These are phyloP conservation scores for Physcia stellaris DNA, from an alignment of 495 filamentous ascomycete genomes.

Conservation along the genomic window DNA sequence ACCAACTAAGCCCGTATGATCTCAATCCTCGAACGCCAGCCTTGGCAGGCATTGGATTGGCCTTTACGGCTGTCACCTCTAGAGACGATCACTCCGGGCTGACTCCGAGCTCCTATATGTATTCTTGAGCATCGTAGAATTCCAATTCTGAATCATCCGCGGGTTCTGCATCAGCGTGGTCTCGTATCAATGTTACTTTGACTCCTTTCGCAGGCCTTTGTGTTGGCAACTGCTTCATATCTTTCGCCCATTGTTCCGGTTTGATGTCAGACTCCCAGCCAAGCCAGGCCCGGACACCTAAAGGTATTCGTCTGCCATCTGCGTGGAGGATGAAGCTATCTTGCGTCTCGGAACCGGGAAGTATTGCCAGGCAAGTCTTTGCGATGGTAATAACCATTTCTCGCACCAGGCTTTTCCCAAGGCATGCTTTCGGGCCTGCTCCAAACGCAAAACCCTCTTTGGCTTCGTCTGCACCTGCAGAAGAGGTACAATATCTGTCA, in stretches of 20 bases:
- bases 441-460: slow-evolving; percentile 16
- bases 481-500: slow-evolving; percentile 4
- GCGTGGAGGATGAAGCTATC: slow-evolving; percentile 4
- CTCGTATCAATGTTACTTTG: no score
- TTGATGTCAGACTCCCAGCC: slow-evolving; percentile 15
- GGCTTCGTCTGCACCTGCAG: no score
- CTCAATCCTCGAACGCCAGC: no score
- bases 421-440: slow-evolving; percentile 16
- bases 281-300: slow-evolving; percentile 17
- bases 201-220: slow-evolving; percentile 11
- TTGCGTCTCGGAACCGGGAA: not conserved
- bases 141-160: no score
- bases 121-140: no score
- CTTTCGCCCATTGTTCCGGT: slow-evolving; percentile 14
- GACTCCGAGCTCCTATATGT: no score
- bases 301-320: not conserved
- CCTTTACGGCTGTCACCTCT: no score
- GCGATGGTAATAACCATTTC: slow-evolving; percentile 10
- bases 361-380: slow-evolving; percentile 1
- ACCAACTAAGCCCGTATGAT: no score
- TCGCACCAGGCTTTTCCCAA: slow-evolving; percentile 13
- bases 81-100: no score
- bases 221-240: slow-evolving; percentile 21
- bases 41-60: no score
- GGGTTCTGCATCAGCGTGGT: no score